Percentiles rank a stretch among this genome's conserved stretches.
These are phyloP conservation scores for Lipomyces yamanashiensis DNA, from an alignment of 805 yeast genomes.

Conservation along the genomic window DNA sequence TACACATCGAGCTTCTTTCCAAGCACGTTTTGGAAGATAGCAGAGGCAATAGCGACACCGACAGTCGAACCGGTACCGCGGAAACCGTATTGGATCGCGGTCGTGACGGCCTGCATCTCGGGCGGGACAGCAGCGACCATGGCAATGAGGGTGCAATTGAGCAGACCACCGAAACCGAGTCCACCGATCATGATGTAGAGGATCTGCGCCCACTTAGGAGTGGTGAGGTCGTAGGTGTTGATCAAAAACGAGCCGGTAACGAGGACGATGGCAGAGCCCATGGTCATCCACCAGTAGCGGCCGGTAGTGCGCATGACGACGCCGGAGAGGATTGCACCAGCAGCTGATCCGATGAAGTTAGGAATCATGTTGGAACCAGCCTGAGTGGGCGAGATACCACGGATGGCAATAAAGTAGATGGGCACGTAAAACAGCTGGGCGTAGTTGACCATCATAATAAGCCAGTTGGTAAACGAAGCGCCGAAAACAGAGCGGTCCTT, in stretches of 20 bases:
- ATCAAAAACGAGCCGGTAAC: conserved; percentile 26
- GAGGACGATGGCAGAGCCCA: conserved; percentile 36
- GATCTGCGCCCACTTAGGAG: conserved; percentile 26
- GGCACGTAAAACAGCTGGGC: conserved; percentile 73
- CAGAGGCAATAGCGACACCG: conserved; percentile 65
- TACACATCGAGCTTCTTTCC: conserved; percentile 34
- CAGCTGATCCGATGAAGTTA: conserved; percentile 69
- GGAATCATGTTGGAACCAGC: conserved; percentile 57
- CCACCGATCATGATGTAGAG: conserved; percentile 54
- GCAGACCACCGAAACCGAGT: conserved; percentile 58
- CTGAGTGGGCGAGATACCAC: conserved; percentile 57
- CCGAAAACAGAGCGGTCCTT: conserved; percentile 63
- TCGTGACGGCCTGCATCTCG: conserved; percentile 69
- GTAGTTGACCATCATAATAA: conserved; percentile 69
- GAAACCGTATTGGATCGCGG: conserved; percentile 76
- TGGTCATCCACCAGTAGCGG: conserved; percentile 36
- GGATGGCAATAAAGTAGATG: conserved; percentile 62
- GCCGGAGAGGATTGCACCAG: conserved; percentile 72
- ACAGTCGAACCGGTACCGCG: conserved; percentile 72
- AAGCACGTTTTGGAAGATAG: conserved; percentile 57
- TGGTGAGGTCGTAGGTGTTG: conserved; percentile 16
- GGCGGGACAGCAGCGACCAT: conserved; percentile 66
- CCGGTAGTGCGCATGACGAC: conserved; percentile 69
- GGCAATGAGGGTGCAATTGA: conserved; percentile 65
- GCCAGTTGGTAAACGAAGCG: conserved; percentile 72